Conservation (phyloP, 345 rosid genomes). For the Murraya koenigii region DNA sequence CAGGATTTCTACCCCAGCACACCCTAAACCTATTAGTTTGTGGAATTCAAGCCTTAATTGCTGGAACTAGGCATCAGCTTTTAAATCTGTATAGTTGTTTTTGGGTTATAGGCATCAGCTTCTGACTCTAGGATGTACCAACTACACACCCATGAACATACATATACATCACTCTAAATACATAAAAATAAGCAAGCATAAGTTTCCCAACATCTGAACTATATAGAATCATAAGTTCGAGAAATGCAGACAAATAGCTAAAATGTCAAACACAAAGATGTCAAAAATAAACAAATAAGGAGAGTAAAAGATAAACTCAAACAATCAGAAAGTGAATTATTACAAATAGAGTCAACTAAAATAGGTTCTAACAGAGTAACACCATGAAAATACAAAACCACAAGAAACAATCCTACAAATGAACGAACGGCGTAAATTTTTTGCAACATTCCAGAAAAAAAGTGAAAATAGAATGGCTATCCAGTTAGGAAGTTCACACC, state of each 20-base stretch:
- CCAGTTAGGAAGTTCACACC: not conserved
- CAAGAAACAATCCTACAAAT: not conserved
- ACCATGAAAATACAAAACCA: not conserved
- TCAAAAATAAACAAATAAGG: too few species aligned
- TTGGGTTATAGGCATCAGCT: not conserved
- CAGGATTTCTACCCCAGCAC: not conserved
- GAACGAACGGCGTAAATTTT: not conserved
- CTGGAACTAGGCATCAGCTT: not conserved
- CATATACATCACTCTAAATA: not conserved
- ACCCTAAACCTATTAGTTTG: not conserved
- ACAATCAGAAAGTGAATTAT: too few species aligned
- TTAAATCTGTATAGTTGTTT: not conserved
- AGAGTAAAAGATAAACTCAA: too few species aligned
- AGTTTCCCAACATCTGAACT: not conserved
- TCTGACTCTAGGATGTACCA: not conserved
- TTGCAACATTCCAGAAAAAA: not conserved
- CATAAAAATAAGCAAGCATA: not conserved
- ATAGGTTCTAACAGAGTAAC: not conserved
- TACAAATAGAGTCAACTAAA: too few species aligned
- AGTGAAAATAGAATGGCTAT: not conserved
- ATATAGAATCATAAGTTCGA: too few species aligned
- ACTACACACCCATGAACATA: not conserved
- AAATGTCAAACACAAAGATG: too few species aligned
- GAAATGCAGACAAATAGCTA: too few species aligned
- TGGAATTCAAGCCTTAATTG: not conserved